phyloP scores from a whole-genome alignment of 257 asterid genomes.

The Paraleonurus japonicus region DNA sequence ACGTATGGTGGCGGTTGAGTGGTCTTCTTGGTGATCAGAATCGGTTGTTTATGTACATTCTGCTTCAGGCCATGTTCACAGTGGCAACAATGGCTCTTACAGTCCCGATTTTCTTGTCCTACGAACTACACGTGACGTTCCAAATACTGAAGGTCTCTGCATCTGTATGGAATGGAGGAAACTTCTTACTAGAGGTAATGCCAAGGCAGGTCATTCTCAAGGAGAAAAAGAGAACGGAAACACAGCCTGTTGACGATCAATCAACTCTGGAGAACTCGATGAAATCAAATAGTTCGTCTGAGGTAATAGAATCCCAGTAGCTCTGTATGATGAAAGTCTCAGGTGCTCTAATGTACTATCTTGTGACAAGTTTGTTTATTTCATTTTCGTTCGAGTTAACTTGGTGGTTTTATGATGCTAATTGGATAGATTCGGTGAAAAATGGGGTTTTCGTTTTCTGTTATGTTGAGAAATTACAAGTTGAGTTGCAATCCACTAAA shows the following conservation, averaged over 20 bases:
- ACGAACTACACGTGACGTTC: slow-evolving; percentile 61
- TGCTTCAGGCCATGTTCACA: slow-evolving; percentile 84
- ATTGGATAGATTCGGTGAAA: neutral
- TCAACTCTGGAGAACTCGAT: slow-evolving; percentile 21
- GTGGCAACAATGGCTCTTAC: slow-evolving; percentile 87
- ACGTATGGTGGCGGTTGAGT: slow-evolving; percentile 92
- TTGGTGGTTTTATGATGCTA: neutral
- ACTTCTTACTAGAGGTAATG: slow-evolving; percentile 91
- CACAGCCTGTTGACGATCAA: slow-evolving; percentile 37
- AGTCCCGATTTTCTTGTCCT: slow-evolving; percentile 91
- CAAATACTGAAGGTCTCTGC: slow-evolving; percentile 91
- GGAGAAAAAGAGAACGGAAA: slow-evolving; percentile 72
- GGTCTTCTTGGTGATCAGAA: slow-evolving; percentile 92
- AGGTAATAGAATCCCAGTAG: slow-evolving; percentile 31
- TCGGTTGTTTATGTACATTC: slow-evolving; percentile 84
- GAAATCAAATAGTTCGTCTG: slow-evolving; percentile 18
- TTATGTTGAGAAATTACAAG: neutral
- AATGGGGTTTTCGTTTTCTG: neutral
- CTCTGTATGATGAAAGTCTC: slow-evolving; percentile 14
- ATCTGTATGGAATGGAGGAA: slow-evolving; percentile 92
- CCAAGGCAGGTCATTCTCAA: slow-evolving; percentile 87
- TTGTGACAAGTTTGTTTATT: neutral
- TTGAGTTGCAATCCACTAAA: neutral
- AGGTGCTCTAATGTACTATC: slow-evolving; percentile 17
- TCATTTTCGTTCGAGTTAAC: neutral